Base-by-base conservation (phyloP, 257 asterid species). In the Fraxinus americana region DNA sequence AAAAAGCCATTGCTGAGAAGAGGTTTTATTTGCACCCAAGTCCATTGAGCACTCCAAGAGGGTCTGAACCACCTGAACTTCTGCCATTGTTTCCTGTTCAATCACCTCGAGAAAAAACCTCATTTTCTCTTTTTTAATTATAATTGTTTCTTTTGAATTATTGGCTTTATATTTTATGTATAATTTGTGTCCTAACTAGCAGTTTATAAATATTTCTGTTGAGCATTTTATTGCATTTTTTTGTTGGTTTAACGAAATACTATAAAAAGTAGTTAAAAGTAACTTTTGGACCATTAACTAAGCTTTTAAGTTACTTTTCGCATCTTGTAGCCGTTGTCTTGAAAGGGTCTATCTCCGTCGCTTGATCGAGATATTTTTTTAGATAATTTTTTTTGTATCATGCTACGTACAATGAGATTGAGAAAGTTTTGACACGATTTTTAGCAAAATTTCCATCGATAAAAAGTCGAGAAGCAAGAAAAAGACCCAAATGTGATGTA, bases 21-120 rank as follows among this genome's bases (percentile, higher is more conserved):
- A 91, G 96, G 2, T 94, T 87, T 78, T 91, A 90, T 77, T 77
- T 94, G 77, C 97, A 91, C 85, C 97, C 97, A 30, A 88, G 87
- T 75, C 91, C 96, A 72, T 34, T 89, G 25, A 88, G 80, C 72
- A 86, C 91, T 1, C 94, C 92, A 2, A 86, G 89, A 81, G 92
- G 93, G 63, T 79, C 89, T 73, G 91, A 87, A 75, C 94, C 94
- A 80, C 97, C 97, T 30, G 86, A 81, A 89, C 97, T 94, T 48
- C 69, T 94, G 85, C 91, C 97, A 34, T 70, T 94, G 87, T 94
- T 94, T 85, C 98, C 98, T 9, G 89, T 88, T 12, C 86, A 77
- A 72, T 88, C 93, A 27, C 88, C 94, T 0, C 79, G 83, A 69
- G 82, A 83, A 52, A 30, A 63, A 38, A 8, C 34, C 7, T 63